Base-by-base conservation (phyloP, 148 eudicot genomes). In the Vaccinium vitisidaea region DNA sequence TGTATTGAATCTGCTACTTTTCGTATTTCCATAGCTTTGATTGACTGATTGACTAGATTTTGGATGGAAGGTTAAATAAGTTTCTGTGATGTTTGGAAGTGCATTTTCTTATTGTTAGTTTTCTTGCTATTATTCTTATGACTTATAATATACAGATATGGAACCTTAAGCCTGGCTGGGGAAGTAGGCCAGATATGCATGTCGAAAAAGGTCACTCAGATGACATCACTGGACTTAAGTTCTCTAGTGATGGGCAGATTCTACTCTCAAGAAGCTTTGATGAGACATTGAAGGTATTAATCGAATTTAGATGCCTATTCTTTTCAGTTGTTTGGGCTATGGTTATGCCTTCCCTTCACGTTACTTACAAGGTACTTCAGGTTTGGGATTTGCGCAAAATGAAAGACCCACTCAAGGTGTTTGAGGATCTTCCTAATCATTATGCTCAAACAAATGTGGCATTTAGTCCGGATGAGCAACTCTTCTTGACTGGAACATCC, bases 321-420 rank as follows among this genome's bases (percentile, higher is more conserved):
- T 21, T 39, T 75, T 75, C 59, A n/a, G 30, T 32, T 30, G 21
- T 18, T 49, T 59, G 75, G 16, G 23, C 12, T 84, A 39, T 78
- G n/a, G 18, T 1, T 67, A 43, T 10, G 65, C 5, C 77, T 19
- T 36, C 43, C 78, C 32, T 48, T 80, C 49, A 63, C 27, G 61
- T 43, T 65, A 36, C 86, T 67, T 76, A 3, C 70, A 73, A 30
- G 80, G 82, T 78, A 19, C 61, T 27, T 84, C 79, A 97, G 99
- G 98, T 93, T 82, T 97, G 99, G 99, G 99, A 97, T 91, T 54
- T 97, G 88, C 98, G 99, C 75, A 91, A 97, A 90, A 91, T 89
- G 89, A 97, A 95, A 85, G 90, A 91, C 84, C 85, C 96, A 12
- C 92, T 95, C 75, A 87, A 85, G 86, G 91, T 91, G 77, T 95